Evolutionary conservation across 2,329 filamentous ascomycete genomes (phyloP).

Genomic region (Ophiocordyceps polyrhachis-furcata): DNA sequence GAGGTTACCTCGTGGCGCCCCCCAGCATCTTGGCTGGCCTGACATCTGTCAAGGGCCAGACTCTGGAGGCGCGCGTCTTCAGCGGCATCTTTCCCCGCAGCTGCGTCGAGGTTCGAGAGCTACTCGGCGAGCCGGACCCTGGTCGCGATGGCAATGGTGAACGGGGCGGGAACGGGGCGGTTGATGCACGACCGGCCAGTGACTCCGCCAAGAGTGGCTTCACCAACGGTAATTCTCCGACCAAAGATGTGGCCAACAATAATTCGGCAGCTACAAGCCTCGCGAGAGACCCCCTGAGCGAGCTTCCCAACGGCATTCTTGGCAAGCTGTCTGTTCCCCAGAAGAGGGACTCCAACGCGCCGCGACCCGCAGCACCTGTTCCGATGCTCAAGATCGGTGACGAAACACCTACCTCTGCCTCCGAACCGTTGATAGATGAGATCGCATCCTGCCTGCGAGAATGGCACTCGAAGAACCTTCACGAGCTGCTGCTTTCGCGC

Average conservation of each 20-base stretch:
- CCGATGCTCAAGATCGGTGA: conserved; percentile 97
- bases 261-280: conserved; percentile 9
- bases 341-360: conserved; percentile 44
- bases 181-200: conserved; percentile 12
- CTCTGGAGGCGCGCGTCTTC: conserved; percentile 87
- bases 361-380: conserved; percentile 76
- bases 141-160: conserved; percentile 26
- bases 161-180: conserved; percentile 16
- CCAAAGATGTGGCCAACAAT: conserved; percentile 15
- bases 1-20: conserved; percentile 86
- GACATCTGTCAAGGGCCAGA: conserved; percentile 80
- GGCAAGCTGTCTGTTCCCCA: conserved; percentile 27
- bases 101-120: conserved; percentile 87
- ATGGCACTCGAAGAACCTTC: conserved; percentile 95
- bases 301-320: conserved; percentile 20
- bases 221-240: conserved; percentile 16
- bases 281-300: conserved; percentile 13
- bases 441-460: conserved; percentile 92
- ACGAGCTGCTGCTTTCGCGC: conserved; percentile 69
- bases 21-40: conserved; percentile 82
- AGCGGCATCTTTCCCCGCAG: conserved; percentile 94
- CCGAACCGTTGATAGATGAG: conserved; percentile 88
- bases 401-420: conserved; percentile 75
- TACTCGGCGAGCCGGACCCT: conserved; percentile 57
- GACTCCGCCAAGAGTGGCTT: conserved; percentile 39